A percentile compares a stretch with the other conserved stretches of the same genome.
phyloP scores from a whole-genome alignment of 768 basidiomycete genomes.

The Boletus subparvulus region DNA sequence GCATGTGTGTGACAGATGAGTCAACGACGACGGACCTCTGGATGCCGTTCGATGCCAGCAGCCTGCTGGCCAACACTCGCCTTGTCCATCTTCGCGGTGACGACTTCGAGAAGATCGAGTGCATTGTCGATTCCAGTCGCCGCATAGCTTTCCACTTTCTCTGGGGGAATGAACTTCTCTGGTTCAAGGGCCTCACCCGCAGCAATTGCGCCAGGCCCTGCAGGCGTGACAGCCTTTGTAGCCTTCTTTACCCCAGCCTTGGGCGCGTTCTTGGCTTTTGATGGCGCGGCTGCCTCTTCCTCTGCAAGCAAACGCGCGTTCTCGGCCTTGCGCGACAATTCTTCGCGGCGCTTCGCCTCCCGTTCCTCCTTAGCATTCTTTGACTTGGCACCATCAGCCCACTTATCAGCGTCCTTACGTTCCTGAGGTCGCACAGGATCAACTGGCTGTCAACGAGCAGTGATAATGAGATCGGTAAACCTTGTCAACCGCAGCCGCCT shows the following conservation, averaged over 20 bases:
- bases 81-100: constrained; percentile 92
- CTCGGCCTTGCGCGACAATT: constrained; percentile 84
- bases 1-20: background rate
- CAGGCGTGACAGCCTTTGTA: constrained; percentile 54
- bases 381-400: constrained; percentile 66
- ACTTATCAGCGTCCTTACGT: constrained; percentile 63
- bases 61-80: constrained; percentile 87
- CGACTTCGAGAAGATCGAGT: constrained; percentile 82
- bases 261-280: constrained; percentile 62
- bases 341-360: constrained; percentile 78
- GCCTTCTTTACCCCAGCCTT: constrained; percentile 64
- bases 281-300: constrained; percentile 65
- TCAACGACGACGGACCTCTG: constrained; percentile 63
- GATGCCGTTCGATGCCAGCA: constrained; percentile 84
- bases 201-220: constrained; percentile 83
- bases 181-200: constrained; percentile 56
- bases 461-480: constrained; percentile 34
- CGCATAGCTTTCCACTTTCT: constrained; percentile 63
- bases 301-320: constrained; percentile 82
- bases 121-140: constrained; percentile 93
- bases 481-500: constrained; percentile 57
- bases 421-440: constrained; percentile 46
- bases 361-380: constrained; percentile 70
- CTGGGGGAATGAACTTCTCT: constrained; percentile 29
- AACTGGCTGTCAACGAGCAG: background rate